Conservation (phyloP, 2,329 filamentous ascomycete genomes). For the Sporothrix brunneoviolacea region DNA sequence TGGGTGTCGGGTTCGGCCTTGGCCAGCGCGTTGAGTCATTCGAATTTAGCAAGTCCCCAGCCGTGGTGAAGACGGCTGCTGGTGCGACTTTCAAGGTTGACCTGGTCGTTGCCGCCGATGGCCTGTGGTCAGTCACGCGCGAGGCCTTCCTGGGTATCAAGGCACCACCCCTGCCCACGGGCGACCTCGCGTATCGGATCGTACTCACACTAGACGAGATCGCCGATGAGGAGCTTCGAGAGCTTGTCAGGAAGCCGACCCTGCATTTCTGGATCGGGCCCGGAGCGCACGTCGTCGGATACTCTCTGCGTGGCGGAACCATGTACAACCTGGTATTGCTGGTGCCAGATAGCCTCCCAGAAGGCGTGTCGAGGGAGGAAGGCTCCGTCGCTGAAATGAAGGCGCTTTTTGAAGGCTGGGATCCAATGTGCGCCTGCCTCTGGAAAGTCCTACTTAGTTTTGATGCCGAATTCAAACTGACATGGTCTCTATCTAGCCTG, state of each 20-base stretch:
- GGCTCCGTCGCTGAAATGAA: constrained; percentile 27
- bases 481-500: too few relatives aligned
- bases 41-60: background rate
- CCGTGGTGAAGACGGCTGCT: constrained; percentile 19
- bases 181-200: constrained; percentile 29
- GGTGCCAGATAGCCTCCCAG: constrained; percentile 13
- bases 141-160: constrained; percentile 17
- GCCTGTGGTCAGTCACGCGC: constrained; percentile 23
- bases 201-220: constrained; percentile 23
- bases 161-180: constrained; percentile 22
- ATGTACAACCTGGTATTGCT: constrained; percentile 27
- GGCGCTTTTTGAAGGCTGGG: constrained; percentile 29
- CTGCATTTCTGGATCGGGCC: constrained; percentile 27
- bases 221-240: constrained; percentile 19
- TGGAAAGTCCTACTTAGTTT: too few relatives aligned
- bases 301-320: constrained; percentile 24
- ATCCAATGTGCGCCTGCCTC: too few relatives aligned
- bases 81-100: constrained; percentile 14
- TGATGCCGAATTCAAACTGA: too few relatives aligned
- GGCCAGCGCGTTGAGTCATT: background rate
- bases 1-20: constrained; percentile 18
- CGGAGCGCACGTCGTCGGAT: constrained; percentile 25
- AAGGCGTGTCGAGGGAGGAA: constrained; percentile 20
- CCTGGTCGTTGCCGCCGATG: constrained; percentile 21
- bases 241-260: constrained; percentile 22